A percentile compares a stretch with the other conserved stretches of the same genome.
These are phyloP conservation scores for Suhomyces wounanorum DNA, from an alignment of 1,139 yeast genomes.

Conservation along the genomic window DNA sequence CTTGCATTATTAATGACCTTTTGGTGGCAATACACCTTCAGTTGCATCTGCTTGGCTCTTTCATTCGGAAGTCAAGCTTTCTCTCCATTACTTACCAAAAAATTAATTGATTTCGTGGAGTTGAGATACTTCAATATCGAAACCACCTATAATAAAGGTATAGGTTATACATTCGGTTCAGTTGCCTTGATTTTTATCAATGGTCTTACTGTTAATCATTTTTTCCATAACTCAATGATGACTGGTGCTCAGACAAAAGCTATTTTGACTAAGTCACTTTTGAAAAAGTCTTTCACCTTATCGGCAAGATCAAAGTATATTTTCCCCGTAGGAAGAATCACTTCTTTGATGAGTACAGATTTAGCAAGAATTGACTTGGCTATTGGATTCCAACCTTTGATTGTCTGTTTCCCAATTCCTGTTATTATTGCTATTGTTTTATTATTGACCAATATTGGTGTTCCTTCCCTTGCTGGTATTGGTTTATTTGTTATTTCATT, in stretches of 20 bases:
- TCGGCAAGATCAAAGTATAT: conserved; percentile 36
- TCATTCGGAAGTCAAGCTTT: conserved; percentile 43
- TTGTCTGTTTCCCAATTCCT: conserved; percentile 48
- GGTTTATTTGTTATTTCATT: conserved; percentile 46
- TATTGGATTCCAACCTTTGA: conserved; percentile 48
- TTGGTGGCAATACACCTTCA: conserved; percentile 36
- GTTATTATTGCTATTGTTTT: conserved; percentile 43
- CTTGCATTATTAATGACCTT: conserved; percentile 42
- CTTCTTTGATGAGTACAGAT: conserved; percentile 49
- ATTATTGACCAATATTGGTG: conserved; percentile 40
- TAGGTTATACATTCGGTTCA: conserved; percentile 46
- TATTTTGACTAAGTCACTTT: conserved; percentile 41
- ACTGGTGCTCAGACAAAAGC: conserved; percentile 51
- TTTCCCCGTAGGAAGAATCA: conserved; percentile 44
- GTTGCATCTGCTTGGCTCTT: conserved; percentile 37
- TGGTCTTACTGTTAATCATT: conserved; percentile 47
- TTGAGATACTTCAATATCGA: conserved; percentile 39
- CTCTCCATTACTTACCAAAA: conserved; percentile 44
- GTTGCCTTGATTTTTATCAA: conserved; percentile 42
- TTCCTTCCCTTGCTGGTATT: conserved; percentile 45
- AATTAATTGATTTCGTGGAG: conserved; percentile 45
- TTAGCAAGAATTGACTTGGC: conserved; percentile 50
- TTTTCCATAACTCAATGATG: conserved; percentile 47
- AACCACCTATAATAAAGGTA: conserved; percentile 36
- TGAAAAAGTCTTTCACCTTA: conserved; percentile 43